These are phyloP conservation scores for Moricandia moricandioides DNA, from an alignment of 345 rosid species.

Conservation along the genomic window DNA sequence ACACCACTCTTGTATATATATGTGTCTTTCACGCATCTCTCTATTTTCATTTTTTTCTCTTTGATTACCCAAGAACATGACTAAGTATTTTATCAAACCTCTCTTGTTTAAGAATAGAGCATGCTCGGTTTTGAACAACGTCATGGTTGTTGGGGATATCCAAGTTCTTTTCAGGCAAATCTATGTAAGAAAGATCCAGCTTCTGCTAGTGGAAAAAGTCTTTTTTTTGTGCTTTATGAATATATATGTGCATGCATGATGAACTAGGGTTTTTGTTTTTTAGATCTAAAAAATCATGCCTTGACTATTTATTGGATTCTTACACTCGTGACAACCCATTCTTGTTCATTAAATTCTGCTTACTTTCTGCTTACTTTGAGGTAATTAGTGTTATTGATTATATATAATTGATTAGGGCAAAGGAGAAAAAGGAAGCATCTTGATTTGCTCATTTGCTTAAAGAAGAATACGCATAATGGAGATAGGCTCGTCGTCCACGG, in stretches of 20 bases:
- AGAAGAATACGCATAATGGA: slow-evolving; percentile 28
- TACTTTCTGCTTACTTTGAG: background rate
- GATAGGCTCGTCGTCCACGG: slow-evolving; percentile 39
- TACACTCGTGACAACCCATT: background rate
- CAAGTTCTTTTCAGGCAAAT: background rate
- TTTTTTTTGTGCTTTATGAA: slow-evolving; percentile 19
- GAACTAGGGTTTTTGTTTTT: slow-evolving; percentile 23
- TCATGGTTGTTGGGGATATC: slow-evolving; percentile 17
- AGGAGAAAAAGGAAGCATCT: slow-evolving; percentile 11
- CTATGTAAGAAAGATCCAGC: slow-evolving; percentile 18
- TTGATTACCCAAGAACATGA: slow-evolving; percentile 31
- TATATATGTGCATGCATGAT: slow-evolving; percentile 29
- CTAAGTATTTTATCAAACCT: slow-evolving; percentile 11
- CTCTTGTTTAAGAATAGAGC: slow-evolving; percentile 11
- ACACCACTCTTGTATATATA: background rate
- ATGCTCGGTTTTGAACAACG: background rate
- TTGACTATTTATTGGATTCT: slow-evolving; percentile 1
- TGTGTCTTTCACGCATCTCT: slow-evolving; percentile 16
- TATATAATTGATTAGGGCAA: slow-evolving; percentile 20
- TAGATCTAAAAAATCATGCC: slow-evolving; percentile 6
- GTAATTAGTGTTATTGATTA: slow-evolving; percentile 9
- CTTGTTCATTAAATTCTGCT: background rate
- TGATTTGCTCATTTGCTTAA: background rate
- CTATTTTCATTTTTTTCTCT: slow-evolving; percentile 27
- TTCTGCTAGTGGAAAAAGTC: background rate